phyloP scores from a whole-genome alignment of 192 early-diverging fungal genomes.

The Linnemannia elongata region DNA sequence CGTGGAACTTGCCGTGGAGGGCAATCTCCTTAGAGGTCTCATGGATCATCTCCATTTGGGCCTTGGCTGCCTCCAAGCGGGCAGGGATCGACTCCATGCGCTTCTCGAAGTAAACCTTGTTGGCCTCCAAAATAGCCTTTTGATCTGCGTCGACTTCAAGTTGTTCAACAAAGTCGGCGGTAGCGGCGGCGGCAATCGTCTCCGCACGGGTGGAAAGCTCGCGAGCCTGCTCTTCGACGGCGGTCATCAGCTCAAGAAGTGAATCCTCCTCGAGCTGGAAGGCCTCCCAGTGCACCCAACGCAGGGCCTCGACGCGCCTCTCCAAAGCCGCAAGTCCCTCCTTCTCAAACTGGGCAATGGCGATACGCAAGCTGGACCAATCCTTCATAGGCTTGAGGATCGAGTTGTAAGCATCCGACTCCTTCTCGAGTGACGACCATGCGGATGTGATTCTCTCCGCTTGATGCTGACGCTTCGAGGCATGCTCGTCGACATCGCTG shows the following conservation, averaged over 20 bases:
- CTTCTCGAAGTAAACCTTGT: slow-evolving; percentile 36
- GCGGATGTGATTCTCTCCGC: slow-evolving; percentile 24
- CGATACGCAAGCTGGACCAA: slow-evolving; percentile 27
- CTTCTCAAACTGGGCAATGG: slow-evolving; percentile 33
- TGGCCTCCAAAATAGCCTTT: slow-evolving; percentile 26
- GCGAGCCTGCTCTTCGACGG: slow-evolving; percentile 22
- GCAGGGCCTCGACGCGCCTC: slow-evolving; percentile 43
- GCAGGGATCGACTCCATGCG: slow-evolving; percentile 18
- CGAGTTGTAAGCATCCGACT: slow-evolving; percentile 19
- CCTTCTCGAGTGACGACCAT: slow-evolving; percentile 22
- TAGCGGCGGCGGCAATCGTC: neutral
- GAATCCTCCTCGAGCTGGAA: slow-evolving; percentile 44
- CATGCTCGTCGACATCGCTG: slow-evolving; percentile 8
- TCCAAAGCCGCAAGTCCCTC: slow-evolving; percentile 34
- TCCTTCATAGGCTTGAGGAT: slow-evolving; percentile 44
- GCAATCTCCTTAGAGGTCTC: slow-evolving; percentile 55
- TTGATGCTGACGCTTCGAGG: slow-evolving; percentile 8
- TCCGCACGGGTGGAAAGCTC: slow-evolving; percentile 20
- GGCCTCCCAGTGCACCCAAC: slow-evolving; percentile 57
- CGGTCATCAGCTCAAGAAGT: slow-evolving; percentile 28
- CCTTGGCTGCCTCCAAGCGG: slow-evolving; percentile 35
- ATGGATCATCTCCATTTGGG: slow-evolving; percentile 37
- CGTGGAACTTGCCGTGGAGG: slow-evolving; percentile 54
- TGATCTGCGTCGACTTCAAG: slow-evolving; percentile 8
- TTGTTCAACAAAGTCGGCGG: neutral